Evolutionary conservation across 2,329 filamentous ascomycete species (phyloP), one percentile per base, ranked within the genome.

Genomic region (Trichophyton equinum): DNA sequence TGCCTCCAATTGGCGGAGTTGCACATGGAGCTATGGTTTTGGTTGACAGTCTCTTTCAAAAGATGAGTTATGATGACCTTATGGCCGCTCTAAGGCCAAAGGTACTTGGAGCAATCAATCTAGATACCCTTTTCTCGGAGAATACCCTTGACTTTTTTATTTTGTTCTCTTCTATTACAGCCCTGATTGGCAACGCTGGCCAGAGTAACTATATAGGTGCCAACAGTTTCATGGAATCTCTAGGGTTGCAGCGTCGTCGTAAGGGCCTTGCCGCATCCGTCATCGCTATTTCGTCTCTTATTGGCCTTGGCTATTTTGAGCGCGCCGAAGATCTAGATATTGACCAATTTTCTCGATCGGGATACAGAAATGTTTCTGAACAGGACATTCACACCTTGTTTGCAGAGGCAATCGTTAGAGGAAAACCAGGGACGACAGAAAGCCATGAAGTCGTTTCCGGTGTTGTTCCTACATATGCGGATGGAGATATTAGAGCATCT

Each of bases 351-450:
- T 44, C 38, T 20, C 38, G 56, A 44, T 40, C 30, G 25, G 56
- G 46, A 20, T 62, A 51, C 30, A 56, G 60, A 33, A 44, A 15
- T 4, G 30, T 51, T 4, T 79, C 79, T 1, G 80, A 82, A 67
- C 71, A 73, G 2, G 78, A 81, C 59, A 66, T 82, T 15, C 78
- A 81, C 64, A 76, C 79, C 64, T 75, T 79, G 70, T 79, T 82
- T 62, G 72, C 80, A 7, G 79, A 82, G 65, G 78, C 79, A 4
- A 76, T 82, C 27, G 67, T 72, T 0, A 73, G 74, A 0, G 78
- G 79, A 3, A 70, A 68, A 5, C 74, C 76, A 0, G 61, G 67
- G 2, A 20, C 56, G 11, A 40, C n/a, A 7, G 30, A 38, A 33
- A 42, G 22, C 20, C 36, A 38, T 22, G 56, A 58, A 38, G 36